Evolutionary conservation across 2,329 filamentous ascomycete genomes (phyloP).

Genomic region (Aspergillus carbonarius): DNA sequence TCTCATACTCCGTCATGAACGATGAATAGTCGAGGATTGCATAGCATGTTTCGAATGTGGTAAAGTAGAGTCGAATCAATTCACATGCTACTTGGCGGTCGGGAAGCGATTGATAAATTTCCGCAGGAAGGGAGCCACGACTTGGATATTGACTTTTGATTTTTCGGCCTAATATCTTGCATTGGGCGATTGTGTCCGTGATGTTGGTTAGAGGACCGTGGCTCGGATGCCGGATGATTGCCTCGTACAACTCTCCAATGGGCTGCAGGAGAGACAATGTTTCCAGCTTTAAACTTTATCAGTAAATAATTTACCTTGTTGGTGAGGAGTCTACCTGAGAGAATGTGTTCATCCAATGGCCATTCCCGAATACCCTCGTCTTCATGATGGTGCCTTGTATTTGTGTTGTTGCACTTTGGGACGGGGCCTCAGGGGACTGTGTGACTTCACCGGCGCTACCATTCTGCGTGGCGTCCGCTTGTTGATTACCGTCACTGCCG

Average conservation of each 20-base stretch:
- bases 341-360: conserved; percentile 27
- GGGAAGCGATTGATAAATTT: conserved; percentile 16
- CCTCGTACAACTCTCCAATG: conserved; percentile 4
- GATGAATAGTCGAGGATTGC: conserved; percentile 27
- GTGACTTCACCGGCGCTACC: background rate
- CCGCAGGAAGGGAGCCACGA: conserved; percentile 12
- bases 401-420: background rate
- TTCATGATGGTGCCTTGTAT: conserved; percentile 23
- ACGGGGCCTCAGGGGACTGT: background rate
- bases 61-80: conserved; percentile 23
- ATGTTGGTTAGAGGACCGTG: background rate
- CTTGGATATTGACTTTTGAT: conserved; percentile 23
- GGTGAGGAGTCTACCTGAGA: conserved; percentile 15
- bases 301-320: background rate
- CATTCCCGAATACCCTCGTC: conserved; percentile 25
- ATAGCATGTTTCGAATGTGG: conserved; percentile 29
- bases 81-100: conserved; percentile 13
- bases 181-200: conserved; percentile 16
- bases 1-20: conserved; percentile 28
- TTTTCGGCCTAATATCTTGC: conserved; percentile 24
- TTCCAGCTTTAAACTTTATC: conserved; percentile 8
- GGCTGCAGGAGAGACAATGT: conserved; percentile 10
- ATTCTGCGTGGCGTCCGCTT: background rate
- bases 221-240: background rate
- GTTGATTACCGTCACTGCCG: fast-evolving